Conservation (phyloP, 2,329 filamentous ascomycete genomes). For the Neofusicoccum cordaticola region DNA sequence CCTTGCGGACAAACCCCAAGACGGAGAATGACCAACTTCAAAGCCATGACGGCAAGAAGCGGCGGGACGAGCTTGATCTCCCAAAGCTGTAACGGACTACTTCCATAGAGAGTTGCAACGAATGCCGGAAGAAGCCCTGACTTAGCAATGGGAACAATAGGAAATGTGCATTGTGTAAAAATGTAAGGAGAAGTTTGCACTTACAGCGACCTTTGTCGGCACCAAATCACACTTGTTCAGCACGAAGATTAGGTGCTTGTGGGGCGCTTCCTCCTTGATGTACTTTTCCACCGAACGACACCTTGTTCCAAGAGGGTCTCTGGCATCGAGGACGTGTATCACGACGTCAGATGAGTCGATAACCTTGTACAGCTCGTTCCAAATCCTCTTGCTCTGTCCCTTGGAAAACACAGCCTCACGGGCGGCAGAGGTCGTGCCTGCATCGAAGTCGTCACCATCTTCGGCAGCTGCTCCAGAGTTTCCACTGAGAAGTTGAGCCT, state of each 20-base stretch:
- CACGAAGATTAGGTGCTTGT: conserved; percentile 91
- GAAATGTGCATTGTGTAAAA: conserved; percentile 5
- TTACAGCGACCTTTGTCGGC: conserved; percentile 90
- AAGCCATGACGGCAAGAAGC: conserved; percentile 61
- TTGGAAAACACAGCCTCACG: conserved; percentile 80
- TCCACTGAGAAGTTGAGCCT: conserved; percentile 73
- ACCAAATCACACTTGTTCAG: conserved; percentile 92
- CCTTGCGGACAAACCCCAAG: conserved; percentile 79
- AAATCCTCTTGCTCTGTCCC: conserved; percentile 79
- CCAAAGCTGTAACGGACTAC: conserved; percentile 98
- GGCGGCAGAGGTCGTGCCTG: conserved; percentile 45
- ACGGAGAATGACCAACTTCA: conserved; percentile 75
- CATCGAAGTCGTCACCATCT: conserved; percentile 30
- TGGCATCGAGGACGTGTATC: conserved; percentile 88
- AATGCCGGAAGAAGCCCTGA: conserved; percentile 72
- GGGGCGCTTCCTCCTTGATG: conserved; percentile 84
- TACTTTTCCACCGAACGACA: conserved; percentile 93
- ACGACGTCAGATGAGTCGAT: conserved; percentile 95
- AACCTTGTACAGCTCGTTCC: conserved; percentile 91
- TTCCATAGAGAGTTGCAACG: conserved; percentile 65
- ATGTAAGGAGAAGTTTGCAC: conserved; percentile 44
- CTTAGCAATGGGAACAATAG: conserved; percentile 72
- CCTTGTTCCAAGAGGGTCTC: conserved; percentile 84
- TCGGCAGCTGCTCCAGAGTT: conserved; percentile 58
- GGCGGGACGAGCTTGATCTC: conserved; percentile 80